phyloP scores from a whole-genome alignment of 1,284 basidiomycete species.

The Boletus semigastroideus region DNA sequence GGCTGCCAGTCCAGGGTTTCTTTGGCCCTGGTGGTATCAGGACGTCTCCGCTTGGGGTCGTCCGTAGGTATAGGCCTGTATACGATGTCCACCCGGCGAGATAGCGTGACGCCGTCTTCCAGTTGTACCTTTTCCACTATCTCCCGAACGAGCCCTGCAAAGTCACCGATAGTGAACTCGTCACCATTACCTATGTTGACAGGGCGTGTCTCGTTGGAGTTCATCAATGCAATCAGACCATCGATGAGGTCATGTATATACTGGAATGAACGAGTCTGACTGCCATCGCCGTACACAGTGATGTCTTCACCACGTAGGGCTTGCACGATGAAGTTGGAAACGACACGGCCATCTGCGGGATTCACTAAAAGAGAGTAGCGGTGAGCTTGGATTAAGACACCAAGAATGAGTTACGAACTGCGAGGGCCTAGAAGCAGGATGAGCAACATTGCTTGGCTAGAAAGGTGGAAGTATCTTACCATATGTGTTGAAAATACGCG shows the following conservation, averaged over 20 bases:
- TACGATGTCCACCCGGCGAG: conserved; percentile 68
- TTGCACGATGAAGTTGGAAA: conserved; percentile 98
- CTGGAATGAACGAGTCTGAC: conserved; percentile 95
- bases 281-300: conserved; percentile 96
- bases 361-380: conserved; percentile 70
- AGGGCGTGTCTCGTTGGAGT: conserved; percentile 85
- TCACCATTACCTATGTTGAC: conserved; percentile 94
- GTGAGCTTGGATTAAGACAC: conserved; percentile 8
- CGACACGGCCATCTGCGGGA: conserved; percentile 93
- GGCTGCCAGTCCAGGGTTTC: conserved; percentile 89
- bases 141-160: conserved; percentile 85
- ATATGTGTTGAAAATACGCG: conserved; percentile 94
- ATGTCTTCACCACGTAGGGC: conserved; percentile 94
- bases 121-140: conserved; percentile 87
- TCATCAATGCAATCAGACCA: conserved; percentile 90
- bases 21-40: conserved; percentile 91
- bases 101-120: conserved; percentile 66
- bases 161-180: conserved; percentile 93
- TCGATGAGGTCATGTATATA: conserved; percentile 85
- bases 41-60: conserved; percentile 91
- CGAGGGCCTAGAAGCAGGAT: conserved; percentile 40
- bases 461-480: conserved; percentile 37
- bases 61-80: conserved; percentile 89
- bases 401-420: conserved; percentile 36
- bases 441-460: neutral